Conservation (phyloP, 495 filamentous ascomycete genomes). For the Hypoxylon crocopeplum region DNA sequence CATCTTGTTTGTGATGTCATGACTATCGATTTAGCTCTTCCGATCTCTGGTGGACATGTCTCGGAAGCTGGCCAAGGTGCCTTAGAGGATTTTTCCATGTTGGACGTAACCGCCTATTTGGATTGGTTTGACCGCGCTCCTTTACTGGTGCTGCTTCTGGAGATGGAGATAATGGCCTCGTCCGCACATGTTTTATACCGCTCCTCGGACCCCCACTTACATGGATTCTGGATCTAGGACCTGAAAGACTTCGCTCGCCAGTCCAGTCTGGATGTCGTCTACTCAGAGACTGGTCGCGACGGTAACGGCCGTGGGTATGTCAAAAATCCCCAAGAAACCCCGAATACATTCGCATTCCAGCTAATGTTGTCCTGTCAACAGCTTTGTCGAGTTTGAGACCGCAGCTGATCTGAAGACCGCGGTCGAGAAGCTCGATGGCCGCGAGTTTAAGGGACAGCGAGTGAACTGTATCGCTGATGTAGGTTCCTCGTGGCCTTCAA, state of each 20-base stretch:
- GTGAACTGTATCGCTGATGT: slow-evolving; percentile 89
- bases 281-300: slow-evolving; percentile 94
- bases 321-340: neutral
- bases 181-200: slow-evolving; percentile 45
- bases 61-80: slow-evolving; percentile 41
- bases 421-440: slow-evolving; percentile 88
- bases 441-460: slow-evolving; percentile 85
- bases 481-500: slow-evolving; percentile 44
- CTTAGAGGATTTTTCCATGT: slow-evolving; percentile 19
- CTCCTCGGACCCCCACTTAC: slow-evolving; percentile 61
- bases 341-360: neutral
- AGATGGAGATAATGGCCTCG: slow-evolving; percentile 55
- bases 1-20: slow-evolving; percentile 36
- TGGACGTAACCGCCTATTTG: slow-evolving; percentile 36
- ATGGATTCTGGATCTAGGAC: slow-evolving; percentile 78
- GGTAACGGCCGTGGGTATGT: slow-evolving; percentile 92
- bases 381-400: slow-evolving; percentile 98
- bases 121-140: slow-evolving; percentile 45
- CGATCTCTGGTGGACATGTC: slow-evolving; percentile 40
- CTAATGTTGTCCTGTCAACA: slow-evolving; percentile 44
- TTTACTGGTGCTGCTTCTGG: slow-evolving; percentile 48
- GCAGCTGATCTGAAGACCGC: slow-evolving; percentile 86
- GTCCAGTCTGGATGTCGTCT: slow-evolving; percentile 96
- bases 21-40: slow-evolving; percentile 33
- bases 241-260: slow-evolving; percentile 99